Evolutionary conservation across 495 filamentous ascomycete species (phyloP).

Genomic region (Aspergillus sclerotiicarbonarius): DNA sequence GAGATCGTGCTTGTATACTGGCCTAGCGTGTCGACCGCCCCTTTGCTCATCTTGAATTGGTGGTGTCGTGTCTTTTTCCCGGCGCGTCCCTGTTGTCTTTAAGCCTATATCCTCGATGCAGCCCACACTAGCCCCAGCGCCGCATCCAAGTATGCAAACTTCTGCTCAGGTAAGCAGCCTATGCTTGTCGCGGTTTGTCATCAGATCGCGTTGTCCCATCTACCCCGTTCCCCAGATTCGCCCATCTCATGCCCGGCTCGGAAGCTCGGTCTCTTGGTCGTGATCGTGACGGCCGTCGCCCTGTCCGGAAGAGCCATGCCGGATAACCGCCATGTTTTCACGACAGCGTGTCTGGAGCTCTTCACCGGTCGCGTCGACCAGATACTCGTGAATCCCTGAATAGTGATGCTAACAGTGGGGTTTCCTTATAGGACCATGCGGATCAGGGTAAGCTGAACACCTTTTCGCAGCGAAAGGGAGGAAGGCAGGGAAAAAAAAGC

Average conservation of each 20-base stretch:
- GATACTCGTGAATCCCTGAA: not conserved
- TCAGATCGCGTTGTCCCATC: slow-evolving; percentile 33
- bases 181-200: slow-evolving; percentile 42
- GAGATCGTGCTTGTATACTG: slow-evolving; percentile 10
- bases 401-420: slow-evolving; percentile 14
- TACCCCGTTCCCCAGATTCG: slow-evolving; percentile 24
- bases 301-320: slow-evolving; percentile 1
- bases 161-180: slow-evolving; percentile 54
- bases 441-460: slow-evolving; percentile 48
- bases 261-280: not conserved
- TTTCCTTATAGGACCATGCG: slow-evolving; percentile 43
- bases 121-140: slow-evolving; percentile 55
- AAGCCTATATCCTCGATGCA: slow-evolving; percentile 43
- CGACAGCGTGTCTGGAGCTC: not conserved
- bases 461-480: not conserved
- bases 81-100: slow-evolving; percentile 23
- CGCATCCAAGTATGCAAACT: slow-evolving; percentile 56
- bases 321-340: slow-evolving; percentile 6
- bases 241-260: slow-evolving; percentile 10
- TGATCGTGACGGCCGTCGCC: slow-evolving; percentile 5
- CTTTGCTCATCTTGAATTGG: slow-evolving; percentile 17
- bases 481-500: not conserved
- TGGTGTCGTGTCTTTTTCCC: slow-evolving; percentile 8
- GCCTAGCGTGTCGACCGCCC: not conserved
- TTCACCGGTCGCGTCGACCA: slow-evolving; percentile 12